Evolutionary conservation across 2,329 filamentous ascomycete species (phyloP).

Genomic region (Plectosphaerella plurivora): DNA sequence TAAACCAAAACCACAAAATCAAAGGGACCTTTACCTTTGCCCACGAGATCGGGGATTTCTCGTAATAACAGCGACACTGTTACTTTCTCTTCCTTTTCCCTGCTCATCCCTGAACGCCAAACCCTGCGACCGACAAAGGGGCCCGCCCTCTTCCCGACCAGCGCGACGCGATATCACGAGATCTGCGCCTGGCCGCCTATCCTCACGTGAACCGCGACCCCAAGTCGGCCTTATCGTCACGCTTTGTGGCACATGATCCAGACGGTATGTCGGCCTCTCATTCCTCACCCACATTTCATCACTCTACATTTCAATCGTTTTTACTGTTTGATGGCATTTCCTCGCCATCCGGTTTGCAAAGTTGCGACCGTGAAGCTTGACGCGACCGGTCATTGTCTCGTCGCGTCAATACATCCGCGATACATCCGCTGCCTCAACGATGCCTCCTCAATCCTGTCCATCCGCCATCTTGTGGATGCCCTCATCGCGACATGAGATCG

Average conservation of each 20-base stretch:
- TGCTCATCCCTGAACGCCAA: too few relatives aligned
- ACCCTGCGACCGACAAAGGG: too few relatives aligned
- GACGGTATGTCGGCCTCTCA: slow-evolving; percentile 32
- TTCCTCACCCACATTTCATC: not conserved
- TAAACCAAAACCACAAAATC: slow-evolving; percentile 2
- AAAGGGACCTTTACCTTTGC: too few relatives aligned
- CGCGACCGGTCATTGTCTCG: too few relatives aligned
- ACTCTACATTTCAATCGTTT: not conserved
- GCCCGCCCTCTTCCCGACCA: not conserved
- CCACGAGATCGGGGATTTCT: too few relatives aligned
- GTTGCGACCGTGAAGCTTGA: not conserved
- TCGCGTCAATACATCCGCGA: not conserved
- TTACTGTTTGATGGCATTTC: not conserved
- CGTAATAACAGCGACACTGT: too few relatives aligned
- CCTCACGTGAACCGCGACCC: slow-evolving; percentile 31
- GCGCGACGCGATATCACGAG: slow-evolving; percentile 42
- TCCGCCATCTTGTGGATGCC: too few relatives aligned
- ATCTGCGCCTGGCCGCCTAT: slow-evolving; percentile 21
- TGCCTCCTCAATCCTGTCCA: too few relatives aligned
- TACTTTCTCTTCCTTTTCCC: too few relatives aligned
- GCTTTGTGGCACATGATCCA: slow-evolving; percentile 38
- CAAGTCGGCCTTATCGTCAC: slow-evolving; percentile 38
- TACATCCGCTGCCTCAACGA: not conserved
- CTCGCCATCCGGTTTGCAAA: not conserved
- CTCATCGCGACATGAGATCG: too few relatives aligned